A percentile compares a stretch with the other conserved stretches of the same genome.
phyloP scores from a whole-genome alignment of 1,284 basidiomycete species.

The Gomphus bonarii region DNA sequence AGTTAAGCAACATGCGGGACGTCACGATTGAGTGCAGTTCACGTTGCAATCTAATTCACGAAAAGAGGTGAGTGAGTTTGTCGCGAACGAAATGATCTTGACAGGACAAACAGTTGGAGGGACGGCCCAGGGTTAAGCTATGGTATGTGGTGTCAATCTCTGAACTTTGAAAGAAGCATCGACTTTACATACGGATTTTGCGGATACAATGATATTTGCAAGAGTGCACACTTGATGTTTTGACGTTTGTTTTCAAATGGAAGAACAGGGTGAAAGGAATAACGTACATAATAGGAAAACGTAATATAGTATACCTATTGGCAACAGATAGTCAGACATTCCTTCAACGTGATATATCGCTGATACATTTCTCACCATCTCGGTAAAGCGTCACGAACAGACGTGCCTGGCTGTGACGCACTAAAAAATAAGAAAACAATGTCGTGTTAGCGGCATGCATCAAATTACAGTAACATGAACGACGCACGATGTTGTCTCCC shows the following conservation, averaged over 20 bases:
- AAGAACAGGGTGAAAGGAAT: neutral
- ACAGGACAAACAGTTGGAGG: neutral
- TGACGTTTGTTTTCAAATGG: too few relatives aligned
- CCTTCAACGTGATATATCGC: neutral
- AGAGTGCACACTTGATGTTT: neutral
- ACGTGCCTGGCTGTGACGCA: neutral
- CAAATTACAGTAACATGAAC: neutral
- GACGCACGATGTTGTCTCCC: neutral
- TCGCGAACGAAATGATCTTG: neutral
- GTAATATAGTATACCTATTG: slow-evolving; percentile 2
- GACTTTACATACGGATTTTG: neutral
- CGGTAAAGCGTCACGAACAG: neutral
- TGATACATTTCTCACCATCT: neutral
- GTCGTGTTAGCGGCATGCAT: neutral
- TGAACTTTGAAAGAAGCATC: neutral
- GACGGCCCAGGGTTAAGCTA: neutral
- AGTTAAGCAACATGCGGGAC: neutral
- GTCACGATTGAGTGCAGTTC: neutral
- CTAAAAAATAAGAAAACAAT: neutral
- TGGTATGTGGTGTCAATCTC: neutral
- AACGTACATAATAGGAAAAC: neutral
- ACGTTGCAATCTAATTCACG: neutral
- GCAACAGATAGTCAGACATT: neutral
- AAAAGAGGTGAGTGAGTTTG: neutral
- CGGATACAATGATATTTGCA: neutral